Conservation (phyloP, 441 rosid species). For the Bruguiera hainesii region DNA sequence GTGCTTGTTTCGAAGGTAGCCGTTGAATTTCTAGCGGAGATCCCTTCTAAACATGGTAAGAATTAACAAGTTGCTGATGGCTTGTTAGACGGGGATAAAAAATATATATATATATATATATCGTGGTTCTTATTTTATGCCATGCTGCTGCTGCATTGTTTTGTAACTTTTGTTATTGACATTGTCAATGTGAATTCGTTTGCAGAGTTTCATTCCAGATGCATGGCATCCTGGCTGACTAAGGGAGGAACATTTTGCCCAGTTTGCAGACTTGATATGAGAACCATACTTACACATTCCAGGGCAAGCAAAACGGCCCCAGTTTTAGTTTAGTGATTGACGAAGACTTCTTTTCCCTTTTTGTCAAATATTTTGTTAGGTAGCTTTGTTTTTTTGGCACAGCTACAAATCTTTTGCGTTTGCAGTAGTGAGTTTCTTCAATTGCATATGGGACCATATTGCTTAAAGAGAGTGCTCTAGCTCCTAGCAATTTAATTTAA, state of each 20-base stretch:
- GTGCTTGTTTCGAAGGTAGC: conserved; percentile 57
- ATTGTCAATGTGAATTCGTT: neutral
- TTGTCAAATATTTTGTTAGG: conserved; percentile 1
- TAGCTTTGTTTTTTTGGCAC: neutral
- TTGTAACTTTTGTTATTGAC: neutral
- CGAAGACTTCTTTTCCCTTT: neutral
- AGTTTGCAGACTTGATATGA: conserved; percentile 72
- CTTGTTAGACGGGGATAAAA: neutral
- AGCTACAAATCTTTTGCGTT: neutral
- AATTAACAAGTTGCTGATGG: neutral
- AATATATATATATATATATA: too few species aligned
- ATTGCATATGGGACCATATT: too few species aligned
- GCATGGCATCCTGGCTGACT: conserved; percentile 75
- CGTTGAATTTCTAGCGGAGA: conserved; percentile 41
- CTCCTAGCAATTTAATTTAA: too few species aligned
- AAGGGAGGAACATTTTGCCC: conserved; percentile 79
- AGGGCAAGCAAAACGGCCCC: conserved; percentile 36
- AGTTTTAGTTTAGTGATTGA: conserved; percentile 2
- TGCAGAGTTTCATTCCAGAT: conserved; percentile 68
- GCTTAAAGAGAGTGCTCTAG: too few species aligned
- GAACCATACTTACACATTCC: conserved; percentile 30
- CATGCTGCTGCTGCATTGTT: neutral
- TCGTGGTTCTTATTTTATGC: neutral
- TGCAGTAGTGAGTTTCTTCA: neutral
- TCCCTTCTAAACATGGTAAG: conserved; percentile 66